Conservation (phyloP, 176 grass and related monocot species). For the Dactylis glomerata region DNA sequence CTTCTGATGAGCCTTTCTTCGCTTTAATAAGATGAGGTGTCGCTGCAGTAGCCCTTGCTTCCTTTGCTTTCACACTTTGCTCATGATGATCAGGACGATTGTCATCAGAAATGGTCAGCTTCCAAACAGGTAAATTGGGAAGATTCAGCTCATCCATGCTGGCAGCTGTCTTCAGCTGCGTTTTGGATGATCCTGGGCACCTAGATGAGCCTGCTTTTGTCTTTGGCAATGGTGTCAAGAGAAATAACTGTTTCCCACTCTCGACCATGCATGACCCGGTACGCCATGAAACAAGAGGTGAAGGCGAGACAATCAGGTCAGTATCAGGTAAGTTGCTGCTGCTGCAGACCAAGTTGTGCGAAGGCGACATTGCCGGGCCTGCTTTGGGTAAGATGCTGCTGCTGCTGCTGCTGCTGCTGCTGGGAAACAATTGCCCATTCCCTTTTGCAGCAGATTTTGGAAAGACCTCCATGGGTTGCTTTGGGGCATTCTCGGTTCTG, state of each 20-base stretch:
- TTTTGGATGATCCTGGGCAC: constrained; percentile 39
- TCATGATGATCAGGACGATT: constrained; percentile 10
- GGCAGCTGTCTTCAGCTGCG: constrained; percentile 13
- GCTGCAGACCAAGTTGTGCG: constrained; percentile 6
- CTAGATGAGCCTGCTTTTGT: constrained; percentile 39
- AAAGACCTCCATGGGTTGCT: constrained; percentile 2
- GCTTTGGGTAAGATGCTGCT: constrained; percentile 27
- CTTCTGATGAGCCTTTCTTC: constrained; percentile 20
- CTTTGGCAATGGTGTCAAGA: constrained; percentile 78
- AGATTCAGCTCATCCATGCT: constrained; percentile 14
- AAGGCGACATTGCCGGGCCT: constrained; percentile 45
- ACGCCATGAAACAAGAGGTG: constrained; percentile 88
- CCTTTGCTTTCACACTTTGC: constrained; percentile 30
- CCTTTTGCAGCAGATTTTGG: constrained; percentile 29
- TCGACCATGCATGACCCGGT: constrained; percentile 61
- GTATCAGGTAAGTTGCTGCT: constrained; percentile 38
- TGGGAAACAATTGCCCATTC: constrained; percentile 4
- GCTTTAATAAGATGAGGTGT: constrained; percentile 26
- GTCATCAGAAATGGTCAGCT: constrained; percentile 28
- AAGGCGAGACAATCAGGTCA: constrained; percentile 77
- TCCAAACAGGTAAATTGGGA: constrained; percentile 43
- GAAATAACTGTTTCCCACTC: constrained; percentile 75
- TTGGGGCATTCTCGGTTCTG: constrained; percentile 10
- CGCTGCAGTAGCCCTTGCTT: neutral
- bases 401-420: constrained; percentile 21